Evolutionary conservation across 108 stramenopile species (phyloP).

Genomic region (Cyclotella sp.): DNA sequence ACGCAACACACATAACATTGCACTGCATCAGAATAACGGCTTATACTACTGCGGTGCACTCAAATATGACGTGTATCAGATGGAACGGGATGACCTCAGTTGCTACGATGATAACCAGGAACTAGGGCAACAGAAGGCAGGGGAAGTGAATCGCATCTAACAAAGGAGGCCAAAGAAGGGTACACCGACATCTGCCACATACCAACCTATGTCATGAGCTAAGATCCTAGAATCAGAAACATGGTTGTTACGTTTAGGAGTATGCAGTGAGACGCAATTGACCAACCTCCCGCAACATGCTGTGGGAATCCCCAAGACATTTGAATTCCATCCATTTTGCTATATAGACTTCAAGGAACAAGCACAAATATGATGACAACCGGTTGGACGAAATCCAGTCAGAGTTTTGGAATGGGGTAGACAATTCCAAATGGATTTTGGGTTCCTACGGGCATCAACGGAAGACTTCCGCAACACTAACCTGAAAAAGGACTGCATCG

Average conservation of each 20-base stretch:
- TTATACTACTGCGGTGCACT: neutral
- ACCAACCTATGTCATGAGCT: neutral
- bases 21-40: slow-evolving; percentile 13
- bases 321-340: slow-evolving; percentile 13
- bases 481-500: neutral
- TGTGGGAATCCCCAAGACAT: neutral
- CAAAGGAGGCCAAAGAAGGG: neutral
- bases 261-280: neutral
- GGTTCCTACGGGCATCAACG: slow-evolving; percentile 20
- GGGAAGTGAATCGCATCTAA: neutral
- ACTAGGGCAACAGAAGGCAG: neutral
- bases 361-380: neutral
- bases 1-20: neutral
- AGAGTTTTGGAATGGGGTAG: neutral
- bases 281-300: neutral
- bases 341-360: neutral
- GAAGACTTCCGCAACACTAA: neutral
- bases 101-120: too few species aligned
- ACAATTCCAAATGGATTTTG: slow-evolving; percentile 28
- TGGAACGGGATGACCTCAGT: neutral
- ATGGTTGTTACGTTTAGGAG: slow-evolving; percentile 9
- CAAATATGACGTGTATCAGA: neutral
- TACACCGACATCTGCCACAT: neutral
- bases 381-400: neutral
- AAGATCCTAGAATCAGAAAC: too few species aligned